Base-by-base conservation (phyloP, 495 filamentous ascomycete genomes). In the Lindgomyces ingoldianus region DNA sequence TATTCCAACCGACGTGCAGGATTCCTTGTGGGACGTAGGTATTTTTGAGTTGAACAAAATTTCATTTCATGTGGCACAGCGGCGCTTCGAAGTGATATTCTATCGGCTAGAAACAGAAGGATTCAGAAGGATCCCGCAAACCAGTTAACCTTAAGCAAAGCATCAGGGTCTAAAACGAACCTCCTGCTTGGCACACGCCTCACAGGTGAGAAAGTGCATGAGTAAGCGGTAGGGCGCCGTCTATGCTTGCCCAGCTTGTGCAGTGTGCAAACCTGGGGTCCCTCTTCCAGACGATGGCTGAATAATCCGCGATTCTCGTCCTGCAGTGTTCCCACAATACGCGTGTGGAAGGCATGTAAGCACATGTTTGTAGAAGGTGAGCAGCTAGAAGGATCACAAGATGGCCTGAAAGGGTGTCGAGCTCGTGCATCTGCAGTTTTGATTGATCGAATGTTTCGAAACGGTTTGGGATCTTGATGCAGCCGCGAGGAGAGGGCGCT, bases 401-500 rank as follows among this genome's bases (percentile, higher is more conserved):
- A 21, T 26, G 39, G 30, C 25, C 24, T 41, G 53, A 61, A 61
- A 21, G 41, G 55, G 36, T 22, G 24, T 19, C 16, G 51, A 36
- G 19, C 50, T n/a, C 19, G 52, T 16, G 16, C 53, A 21, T 30
- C 26, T 61, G 49, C 41, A 53, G 48, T 21, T 26, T 57, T 62
- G 57, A 67, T 67, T 67, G 64, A 62, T 49, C 64, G 29, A 51
- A 52, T 61, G 64, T 62, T 67, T 67, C 58, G 64, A 67, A 62
- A 62, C 58, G 21, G 53, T 47, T 16, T 52, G 12, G 29, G 55
- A 41, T 60, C 47, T 44, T 63, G 50, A 36, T 57, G 27, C 18
- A 18, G 53, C 54, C 24, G 11, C 41, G 47, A 27, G 22, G 27
- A 25, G 21, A 8, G 24, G 9, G 25, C n/a, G 44, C 30, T n/a